Base-by-base conservation (phyloP, 768 basidiomycete genomes). In the Leccinum aurantiacum region DNA sequence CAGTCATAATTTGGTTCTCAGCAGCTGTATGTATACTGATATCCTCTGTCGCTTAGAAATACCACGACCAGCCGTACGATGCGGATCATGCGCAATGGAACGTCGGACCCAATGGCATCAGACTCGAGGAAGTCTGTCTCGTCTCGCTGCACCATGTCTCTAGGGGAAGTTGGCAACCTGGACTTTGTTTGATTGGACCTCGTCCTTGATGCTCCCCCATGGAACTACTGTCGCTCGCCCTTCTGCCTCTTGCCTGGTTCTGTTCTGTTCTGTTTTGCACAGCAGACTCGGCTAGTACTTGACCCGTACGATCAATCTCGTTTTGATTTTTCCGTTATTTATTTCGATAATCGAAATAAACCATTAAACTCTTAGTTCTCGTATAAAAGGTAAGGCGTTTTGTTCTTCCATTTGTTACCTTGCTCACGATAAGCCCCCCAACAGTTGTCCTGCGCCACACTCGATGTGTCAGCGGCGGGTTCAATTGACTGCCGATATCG, bases 111-210 rank as follows among this genome's bases (percentile, higher is more conserved):
- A 53, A 55, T n/a, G 74, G 64, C 5, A 67, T 74, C 33, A 64
- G 60, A 49, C 57, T 73, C 13, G 56, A 65, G 7, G 63, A 71
- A 37, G 48, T 74, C 54, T 77, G 86, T 59, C 84, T 92, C 41
- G 85, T 92, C 66, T 84, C 86, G 64, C 79, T 91, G 51, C 87
- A 88, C 72, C 89, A 89, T 60, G 89, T 91, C 57, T 90, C 89
- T 4, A 83, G 82, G 76, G 90, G 90, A 22, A 87, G 85, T 63
- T 91, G 90, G 90, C 90, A 91, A 63, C 88, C 89, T 24, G 81
- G 86, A 53, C 71, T 91, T 35, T 81, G 87, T 71, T 78, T 91
- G 57, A 54, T 61, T 22, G 48, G 38, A n/a, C 60, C 65, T 52
- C 63, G 49, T 29, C 61, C 5, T 53, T 72, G 52, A 69, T 61